Evolutionary conservation across 2,329 filamentous ascomycete genomes (phyloP).

Genomic region (Exserohilum turcica): DNA sequence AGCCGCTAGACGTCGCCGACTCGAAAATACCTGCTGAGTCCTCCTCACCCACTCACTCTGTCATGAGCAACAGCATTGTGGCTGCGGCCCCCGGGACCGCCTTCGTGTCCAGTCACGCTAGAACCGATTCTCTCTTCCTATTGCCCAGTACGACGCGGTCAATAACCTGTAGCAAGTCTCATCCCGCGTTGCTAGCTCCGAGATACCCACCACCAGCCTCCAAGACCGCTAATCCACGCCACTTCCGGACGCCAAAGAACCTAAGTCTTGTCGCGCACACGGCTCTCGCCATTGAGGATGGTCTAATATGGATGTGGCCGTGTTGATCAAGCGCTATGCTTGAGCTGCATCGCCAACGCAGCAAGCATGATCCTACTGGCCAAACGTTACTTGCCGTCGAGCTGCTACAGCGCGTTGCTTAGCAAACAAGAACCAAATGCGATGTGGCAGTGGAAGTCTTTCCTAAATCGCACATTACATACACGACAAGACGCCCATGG

Average conservation of each 20-base stretch:
- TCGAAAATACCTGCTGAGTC: background rate
- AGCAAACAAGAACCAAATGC: background rate
- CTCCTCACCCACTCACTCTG: too few relatives aligned
- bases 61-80: background rate
- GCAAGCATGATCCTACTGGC: background rate
- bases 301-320: background rate
- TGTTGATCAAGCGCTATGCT: slow-evolving; percentile 5
- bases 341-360: slow-evolving; percentile 6
- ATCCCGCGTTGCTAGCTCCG: background rate
- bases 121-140: background rate
- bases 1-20: background rate
- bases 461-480: background rate
- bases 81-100: background rate
- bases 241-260: slow-evolving; percentile 3
- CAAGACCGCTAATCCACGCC: background rate
- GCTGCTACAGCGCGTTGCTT: background rate
- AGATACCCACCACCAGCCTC: background rate
- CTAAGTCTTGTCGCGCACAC: slow-evolving; percentile 4
- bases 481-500: background rate
- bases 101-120: background rate
- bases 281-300: background rate
- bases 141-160: background rate
- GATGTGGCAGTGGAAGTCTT: background rate
- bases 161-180: background rate
- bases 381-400: background rate